These are phyloP conservation scores for Ilex aquifolium DNA, from an alignment of 257 asterid genomes.

Conservation along the genomic window DNA sequence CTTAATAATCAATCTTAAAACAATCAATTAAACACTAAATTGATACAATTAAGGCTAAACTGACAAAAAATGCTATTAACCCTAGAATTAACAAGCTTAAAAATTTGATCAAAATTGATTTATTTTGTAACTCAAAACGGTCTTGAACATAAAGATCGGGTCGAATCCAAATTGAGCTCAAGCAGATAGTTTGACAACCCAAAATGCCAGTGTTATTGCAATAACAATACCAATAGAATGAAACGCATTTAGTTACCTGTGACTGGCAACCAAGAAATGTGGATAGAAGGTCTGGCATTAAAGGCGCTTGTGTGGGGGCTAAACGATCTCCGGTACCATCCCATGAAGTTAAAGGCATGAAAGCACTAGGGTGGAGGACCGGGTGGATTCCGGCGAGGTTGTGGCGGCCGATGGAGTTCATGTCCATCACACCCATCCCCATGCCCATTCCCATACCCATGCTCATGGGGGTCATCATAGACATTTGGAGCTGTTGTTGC, in stretches of 20 bases:
- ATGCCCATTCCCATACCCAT: conserved; percentile 47
- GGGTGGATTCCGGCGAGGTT: conserved; percentile 28
- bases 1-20: too few species aligned
- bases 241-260: conserved; percentile 28
- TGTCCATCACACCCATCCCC: conserved; percentile 45
- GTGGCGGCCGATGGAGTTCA: conserved; percentile 36
- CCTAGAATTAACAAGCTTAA: too few species aligned
- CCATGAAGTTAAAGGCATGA: conserved; percentile 56
- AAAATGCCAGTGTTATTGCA: too few species aligned
- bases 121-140: too few species aligned
- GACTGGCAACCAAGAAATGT: conserved; percentile 56
- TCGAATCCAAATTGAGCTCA: too few species aligned
- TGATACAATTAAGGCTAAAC: too few species aligned
- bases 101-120: too few species aligned
- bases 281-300: conserved; percentile 41
- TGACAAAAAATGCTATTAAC: too few species aligned
- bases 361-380: conserved; percentile 22
- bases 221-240: too few species aligned
- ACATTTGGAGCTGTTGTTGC: conserved; percentile 85
- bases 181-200: too few species aligned
- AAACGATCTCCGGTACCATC: conserved; percentile 35
- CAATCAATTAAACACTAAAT: too few species aligned
- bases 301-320: conserved; percentile 14
- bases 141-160: too few species aligned
- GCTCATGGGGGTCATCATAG: conserved; percentile 58